Percentiles rank a stretch among this genome's conserved stretches.
Conservation (phyloP, 1,139 yeast genomes). For the Candida tetrigidarum region DNA sequence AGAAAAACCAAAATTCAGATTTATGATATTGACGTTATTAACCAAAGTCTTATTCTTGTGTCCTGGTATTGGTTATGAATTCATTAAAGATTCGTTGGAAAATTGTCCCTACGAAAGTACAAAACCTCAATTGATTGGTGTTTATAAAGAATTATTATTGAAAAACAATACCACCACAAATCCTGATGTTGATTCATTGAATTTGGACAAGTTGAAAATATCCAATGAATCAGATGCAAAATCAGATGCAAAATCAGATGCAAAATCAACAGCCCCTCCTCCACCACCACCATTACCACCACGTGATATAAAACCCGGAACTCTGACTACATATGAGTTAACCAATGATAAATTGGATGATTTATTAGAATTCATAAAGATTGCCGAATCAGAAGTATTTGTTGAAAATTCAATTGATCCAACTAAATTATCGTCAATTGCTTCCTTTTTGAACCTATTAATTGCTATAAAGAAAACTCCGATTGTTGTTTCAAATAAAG, state of each 20-base stretch:
- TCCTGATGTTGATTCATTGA: slow-evolving; percentile 12
- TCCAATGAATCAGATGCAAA: not conserved
- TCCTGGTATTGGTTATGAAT: slow-evolving; percentile 63
- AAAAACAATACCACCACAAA: slow-evolving; percentile 18
- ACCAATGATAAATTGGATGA: slow-evolving; percentile 39
- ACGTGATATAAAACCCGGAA: slow-evolving; percentile 21
- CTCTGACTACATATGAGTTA: slow-evolving; percentile 34
- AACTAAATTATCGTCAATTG: slow-evolving; percentile 43
- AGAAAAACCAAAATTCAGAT: slow-evolving; percentile 25
- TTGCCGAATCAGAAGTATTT: slow-evolving; percentile 37
- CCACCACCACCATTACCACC: slow-evolving; percentile 26
- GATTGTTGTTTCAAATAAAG: slow-evolving; percentile 21
- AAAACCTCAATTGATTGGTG: slow-evolving; percentile 62
- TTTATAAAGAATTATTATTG: slow-evolving; percentile 65
- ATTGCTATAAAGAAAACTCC: slow-evolving; percentile 43
- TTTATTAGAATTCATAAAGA: slow-evolving; percentile 42
- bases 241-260: not conserved
- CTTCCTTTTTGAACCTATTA: slow-evolving; percentile 59
- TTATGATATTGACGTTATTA: slow-evolving; percentile 49
- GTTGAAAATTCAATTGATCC: slow-evolving; percentile 25
- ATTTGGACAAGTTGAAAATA: slow-evolving; percentile 10
- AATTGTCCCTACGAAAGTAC: slow-evolving; percentile 70
- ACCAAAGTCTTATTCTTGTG: slow-evolving; percentile 58
- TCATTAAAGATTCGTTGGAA: slow-evolving; percentile 65
- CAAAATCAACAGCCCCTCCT: slow-evolving; percentile 1